Conservation (phyloP, 2,329 filamentous ascomycete species). For the Epichloe aotearoae region DNA sequence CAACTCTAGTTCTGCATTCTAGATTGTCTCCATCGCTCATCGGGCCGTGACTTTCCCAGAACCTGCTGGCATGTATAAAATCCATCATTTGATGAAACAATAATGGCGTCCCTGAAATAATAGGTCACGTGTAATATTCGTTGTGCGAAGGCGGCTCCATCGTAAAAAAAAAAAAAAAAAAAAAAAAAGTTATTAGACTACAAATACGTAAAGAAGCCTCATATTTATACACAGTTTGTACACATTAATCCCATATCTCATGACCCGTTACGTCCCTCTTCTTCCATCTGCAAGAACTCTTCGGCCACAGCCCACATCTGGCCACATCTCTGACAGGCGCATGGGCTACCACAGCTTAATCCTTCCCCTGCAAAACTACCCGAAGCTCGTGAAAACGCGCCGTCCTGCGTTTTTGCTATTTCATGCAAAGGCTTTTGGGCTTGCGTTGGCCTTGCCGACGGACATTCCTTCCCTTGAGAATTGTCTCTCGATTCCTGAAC, state of each 20-base stretch:
- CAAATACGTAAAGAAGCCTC: no score
- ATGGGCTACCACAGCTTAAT: background rate
- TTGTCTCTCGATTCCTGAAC: background rate
- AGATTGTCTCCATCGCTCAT: no score
- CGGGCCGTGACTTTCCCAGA: no score
- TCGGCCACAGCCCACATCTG: slow-evolving; percentile 21
- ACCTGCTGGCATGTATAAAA: no score
- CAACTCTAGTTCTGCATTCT: no score
- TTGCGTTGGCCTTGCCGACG: background rate
- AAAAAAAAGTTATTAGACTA: no score
- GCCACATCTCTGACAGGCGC: slow-evolving; percentile 7
- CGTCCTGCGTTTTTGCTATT: slow-evolving; percentile 1
- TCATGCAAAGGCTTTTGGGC: background rate
- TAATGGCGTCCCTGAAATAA: no score
- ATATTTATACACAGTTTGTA: background rate
- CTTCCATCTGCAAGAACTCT: slow-evolving; percentile 16
- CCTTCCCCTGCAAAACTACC: background rate
- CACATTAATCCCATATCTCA: background rate
- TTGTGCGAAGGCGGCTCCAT: no score
- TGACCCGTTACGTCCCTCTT: background rate
- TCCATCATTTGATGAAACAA: no score
- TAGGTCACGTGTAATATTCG: no score
- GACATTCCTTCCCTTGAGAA: background rate
- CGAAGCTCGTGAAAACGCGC: background rate
- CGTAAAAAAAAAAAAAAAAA: no score